Evolutionary conservation across 2,329 filamentous ascomycete species (phyloP).

Genomic region (Clarireedia monteithiana): DNA sequence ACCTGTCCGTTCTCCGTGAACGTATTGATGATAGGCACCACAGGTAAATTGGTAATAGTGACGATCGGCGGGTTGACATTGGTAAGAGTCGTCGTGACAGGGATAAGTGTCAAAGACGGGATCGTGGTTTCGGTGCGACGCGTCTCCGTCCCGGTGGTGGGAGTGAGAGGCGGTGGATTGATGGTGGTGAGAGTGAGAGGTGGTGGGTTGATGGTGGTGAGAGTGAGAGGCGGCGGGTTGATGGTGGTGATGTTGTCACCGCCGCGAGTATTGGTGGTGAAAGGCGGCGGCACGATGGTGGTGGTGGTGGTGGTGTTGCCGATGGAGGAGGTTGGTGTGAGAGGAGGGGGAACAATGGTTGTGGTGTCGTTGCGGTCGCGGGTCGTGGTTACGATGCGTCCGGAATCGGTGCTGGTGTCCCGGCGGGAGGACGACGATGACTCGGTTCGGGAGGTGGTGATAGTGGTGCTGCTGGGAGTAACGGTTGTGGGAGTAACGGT

Average conservation of each 20-base stretch:
- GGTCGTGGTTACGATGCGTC: too few relatives aligned
- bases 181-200: neutral
- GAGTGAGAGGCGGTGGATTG: neutral
- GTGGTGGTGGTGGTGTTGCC: neutral
- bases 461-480: neutral
- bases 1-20: neutral
- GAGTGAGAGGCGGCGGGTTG: neutral
- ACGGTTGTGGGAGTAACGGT: neutral
- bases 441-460: neutral
- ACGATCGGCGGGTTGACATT: constrained; percentile 4
- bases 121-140: neutral
- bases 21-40: neutral
- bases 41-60: neutral
- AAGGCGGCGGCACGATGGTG: neutral
- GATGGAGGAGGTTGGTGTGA: neutral
- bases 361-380: neutral
- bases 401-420: too few relatives aligned
- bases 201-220: neutral
- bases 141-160: neutral
- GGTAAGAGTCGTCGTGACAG: constrained; percentile 1
- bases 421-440: neutral
- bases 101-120: neutral
- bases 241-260: neutral
- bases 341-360: neutral
- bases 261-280: neutral